These are phyloP conservation scores for Dacryopinax spathularia DNA, from an alignment of 768 basidiomycete species.

Conservation along the genomic window DNA sequence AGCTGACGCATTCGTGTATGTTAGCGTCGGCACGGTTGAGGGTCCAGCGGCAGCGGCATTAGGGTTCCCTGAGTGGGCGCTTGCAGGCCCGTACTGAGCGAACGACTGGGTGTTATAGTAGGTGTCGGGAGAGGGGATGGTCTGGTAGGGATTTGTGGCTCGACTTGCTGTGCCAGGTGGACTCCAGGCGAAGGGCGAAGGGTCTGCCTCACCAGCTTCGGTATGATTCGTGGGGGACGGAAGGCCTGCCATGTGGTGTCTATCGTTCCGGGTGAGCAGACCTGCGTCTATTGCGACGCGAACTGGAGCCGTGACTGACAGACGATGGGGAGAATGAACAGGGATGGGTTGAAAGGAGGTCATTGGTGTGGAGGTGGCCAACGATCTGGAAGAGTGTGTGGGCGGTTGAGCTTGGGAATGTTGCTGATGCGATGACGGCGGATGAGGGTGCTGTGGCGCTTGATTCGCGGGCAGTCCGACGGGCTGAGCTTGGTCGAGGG, in stretches of 20 bases:
- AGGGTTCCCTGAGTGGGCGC: neutral
- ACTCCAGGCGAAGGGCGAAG: neutral
- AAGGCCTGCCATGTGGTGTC: neutral
- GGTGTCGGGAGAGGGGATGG: neutral
- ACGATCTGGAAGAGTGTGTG: neutral
- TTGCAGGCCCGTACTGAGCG: neutral
- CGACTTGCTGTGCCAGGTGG: neutral
- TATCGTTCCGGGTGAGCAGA: neutral
- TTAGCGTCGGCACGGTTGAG: constrained; percentile 3
- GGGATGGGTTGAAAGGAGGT: neutral
- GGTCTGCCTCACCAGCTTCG: neutral
- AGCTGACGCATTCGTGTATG: neutral
- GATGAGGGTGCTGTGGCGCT: neutral
- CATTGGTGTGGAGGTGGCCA: constrained; percentile 1
- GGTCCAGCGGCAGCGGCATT: neutral
- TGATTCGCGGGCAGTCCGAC: neutral
- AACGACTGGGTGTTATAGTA: neutral
- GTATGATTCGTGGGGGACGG: neutral
- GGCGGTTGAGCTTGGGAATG: neutral
- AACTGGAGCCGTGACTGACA: neutral
- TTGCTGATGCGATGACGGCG: neutral
- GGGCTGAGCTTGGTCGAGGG: neutral
- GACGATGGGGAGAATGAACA: neutral
- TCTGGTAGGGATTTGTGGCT: neutral
- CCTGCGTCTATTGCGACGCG: neutral